Conservation (phyloP, 148 eudicot species). For the Rhododendron ovatum region DNA sequence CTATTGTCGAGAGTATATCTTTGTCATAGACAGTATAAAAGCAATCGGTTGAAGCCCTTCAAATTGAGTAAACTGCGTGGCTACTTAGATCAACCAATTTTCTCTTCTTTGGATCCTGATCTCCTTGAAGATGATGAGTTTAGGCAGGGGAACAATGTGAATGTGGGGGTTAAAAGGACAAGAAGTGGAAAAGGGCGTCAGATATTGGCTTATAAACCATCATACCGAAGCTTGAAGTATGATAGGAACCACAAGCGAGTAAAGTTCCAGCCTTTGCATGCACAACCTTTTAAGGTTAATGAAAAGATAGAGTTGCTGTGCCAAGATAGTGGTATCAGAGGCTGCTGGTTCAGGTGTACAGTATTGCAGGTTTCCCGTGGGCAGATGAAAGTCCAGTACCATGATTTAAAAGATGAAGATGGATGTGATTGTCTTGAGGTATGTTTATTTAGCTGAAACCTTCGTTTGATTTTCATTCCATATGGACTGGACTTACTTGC, state of each 20-base stretch:
- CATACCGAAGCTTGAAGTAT: constrained; percentile 30
- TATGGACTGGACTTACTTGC: background rate
- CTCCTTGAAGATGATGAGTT: constrained; percentile 44
- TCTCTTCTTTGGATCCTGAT: constrained; percentile 69
- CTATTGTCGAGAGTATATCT: constrained; percentile 59
- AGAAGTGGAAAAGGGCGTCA: constrained; percentile 45
- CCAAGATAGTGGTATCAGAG: constrained; percentile 94
- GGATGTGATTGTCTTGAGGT: constrained; percentile 80
- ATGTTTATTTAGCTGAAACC: constrained; percentile 6
- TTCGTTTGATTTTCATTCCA: background rate
- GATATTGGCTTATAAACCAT: constrained; percentile 26
- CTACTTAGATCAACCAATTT: constrained; percentile 69
- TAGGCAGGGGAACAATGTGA: constrained; percentile 42
- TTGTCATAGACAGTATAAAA: constrained; percentile 80
- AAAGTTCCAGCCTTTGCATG: constrained; percentile 26
- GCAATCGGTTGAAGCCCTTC: constrained; percentile 76
- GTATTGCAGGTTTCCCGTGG: constrained; percentile 55
- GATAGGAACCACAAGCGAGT: constrained; percentile 38
- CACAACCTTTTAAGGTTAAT: constrained; percentile 40
- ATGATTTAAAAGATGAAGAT: constrained; percentile 79
- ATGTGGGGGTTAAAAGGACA: constrained; percentile 59
- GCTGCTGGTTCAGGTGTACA: constrained; percentile 96
- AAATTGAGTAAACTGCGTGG: constrained; percentile 80
- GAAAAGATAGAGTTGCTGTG: constrained; percentile 73
- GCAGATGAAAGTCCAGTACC: constrained; percentile 69